phyloP scores from a whole-genome alignment of 2,329 filamentous ascomycete species.

The Fusarium sp. region DNA sequence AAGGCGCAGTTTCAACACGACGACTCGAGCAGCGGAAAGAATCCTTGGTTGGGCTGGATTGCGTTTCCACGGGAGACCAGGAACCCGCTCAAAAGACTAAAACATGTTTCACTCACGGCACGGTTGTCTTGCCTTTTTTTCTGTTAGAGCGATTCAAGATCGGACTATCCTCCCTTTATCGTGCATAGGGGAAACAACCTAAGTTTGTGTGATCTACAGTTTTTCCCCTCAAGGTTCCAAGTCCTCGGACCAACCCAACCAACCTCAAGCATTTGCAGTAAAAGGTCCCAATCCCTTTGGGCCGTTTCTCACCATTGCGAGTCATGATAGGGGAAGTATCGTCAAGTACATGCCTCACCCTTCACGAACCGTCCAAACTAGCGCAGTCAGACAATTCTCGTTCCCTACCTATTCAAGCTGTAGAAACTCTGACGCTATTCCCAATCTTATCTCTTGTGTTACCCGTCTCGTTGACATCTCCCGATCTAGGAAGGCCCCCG shows the following conservation, averaged over 20 bases:
- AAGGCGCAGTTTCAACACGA: not conserved
- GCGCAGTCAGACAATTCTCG: not conserved
- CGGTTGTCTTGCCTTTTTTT: conserved; percentile 16
- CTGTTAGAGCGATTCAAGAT: conserved; percentile 12
- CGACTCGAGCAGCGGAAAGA: not conserved
- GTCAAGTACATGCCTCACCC: conserved; percentile 9
- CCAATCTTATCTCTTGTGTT: conserved; percentile 12
- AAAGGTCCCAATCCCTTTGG: not conserved
- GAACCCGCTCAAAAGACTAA: conserved; percentile 1
- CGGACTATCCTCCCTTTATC: conserved; percentile 8
- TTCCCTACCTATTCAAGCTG: conserved; percentile 4
- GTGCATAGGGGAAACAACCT: not conserved
- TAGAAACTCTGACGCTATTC: conserved; percentile 11
- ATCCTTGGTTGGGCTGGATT: conserved; percentile 6
- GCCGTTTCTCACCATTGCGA: not conserved
- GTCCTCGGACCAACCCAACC: not conserved
- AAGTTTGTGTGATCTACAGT: not conserved
- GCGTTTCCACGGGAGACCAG: conserved; percentile 24
- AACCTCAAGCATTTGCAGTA: not conserved
- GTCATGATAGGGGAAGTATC: conserved; percentile 6
- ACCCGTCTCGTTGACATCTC: conserved; percentile 19
- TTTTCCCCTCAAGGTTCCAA: not conserved
- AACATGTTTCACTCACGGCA: conserved; percentile 19
- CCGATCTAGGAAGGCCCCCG: conserved; percentile 26
- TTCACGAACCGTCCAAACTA: not conserved